phyloP scores from a whole-genome alignment of 2,329 filamentous ascomycete species.

The Stromatinia cepivora region DNA sequence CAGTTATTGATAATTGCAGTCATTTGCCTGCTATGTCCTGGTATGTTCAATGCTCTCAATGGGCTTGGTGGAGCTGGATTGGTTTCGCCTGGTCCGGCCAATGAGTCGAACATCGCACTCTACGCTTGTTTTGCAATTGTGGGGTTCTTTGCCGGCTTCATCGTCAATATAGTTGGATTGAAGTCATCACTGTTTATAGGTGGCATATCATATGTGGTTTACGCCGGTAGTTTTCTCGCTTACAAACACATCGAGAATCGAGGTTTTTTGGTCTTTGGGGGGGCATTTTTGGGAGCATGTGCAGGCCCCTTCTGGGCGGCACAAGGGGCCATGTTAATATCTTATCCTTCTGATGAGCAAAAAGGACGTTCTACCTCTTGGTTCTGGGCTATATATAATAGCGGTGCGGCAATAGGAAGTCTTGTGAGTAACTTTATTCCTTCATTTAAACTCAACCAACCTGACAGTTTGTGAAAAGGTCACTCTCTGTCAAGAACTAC shows the following conservation, averaged over 20 bases:
- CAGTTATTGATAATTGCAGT: slow-evolving; percentile 55
- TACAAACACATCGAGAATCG: slow-evolving; percentile 59
- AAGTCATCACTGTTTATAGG: slow-evolving; percentile 65
- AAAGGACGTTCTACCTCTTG: slow-evolving; percentile 76
- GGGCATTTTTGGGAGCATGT: slow-evolving; percentile 71
- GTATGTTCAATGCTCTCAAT: slow-evolving; percentile 67
- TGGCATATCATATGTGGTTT: slow-evolving; percentile 73
- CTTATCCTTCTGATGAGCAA: slow-evolving; percentile 73
- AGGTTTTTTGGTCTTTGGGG: slow-evolving; percentile 72
- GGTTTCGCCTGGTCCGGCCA: slow-evolving; percentile 52
- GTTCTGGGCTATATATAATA: slow-evolving; percentile 27
- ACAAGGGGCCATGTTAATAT: slow-evolving; percentile 82
- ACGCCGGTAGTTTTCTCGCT: slow-evolving; percentile 66
- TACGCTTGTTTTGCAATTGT: slow-evolving; percentile 53
- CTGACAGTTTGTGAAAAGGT: slow-evolving; percentile 42
- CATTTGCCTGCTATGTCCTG: slow-evolving; percentile 68
- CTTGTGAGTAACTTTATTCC: slow-evolving; percentile 16
- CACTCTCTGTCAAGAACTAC: slow-evolving; percentile 69
- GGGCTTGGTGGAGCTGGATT: slow-evolving; percentile 65
- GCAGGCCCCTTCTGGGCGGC: slow-evolving; percentile 79
- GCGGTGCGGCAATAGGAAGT: slow-evolving; percentile 27
- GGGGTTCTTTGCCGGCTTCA: slow-evolving; percentile 69
- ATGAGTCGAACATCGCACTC: slow-evolving; percentile 46
- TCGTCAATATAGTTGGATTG: slow-evolving; percentile 72
- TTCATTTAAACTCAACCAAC: background rate